Percentiles rank a stretch among this genome's conserved stretches.
Evolutionary conservation across 495 filamentous ascomycete genomes (phyloP).

Genomic region (Durotheca rogersii): DNA sequence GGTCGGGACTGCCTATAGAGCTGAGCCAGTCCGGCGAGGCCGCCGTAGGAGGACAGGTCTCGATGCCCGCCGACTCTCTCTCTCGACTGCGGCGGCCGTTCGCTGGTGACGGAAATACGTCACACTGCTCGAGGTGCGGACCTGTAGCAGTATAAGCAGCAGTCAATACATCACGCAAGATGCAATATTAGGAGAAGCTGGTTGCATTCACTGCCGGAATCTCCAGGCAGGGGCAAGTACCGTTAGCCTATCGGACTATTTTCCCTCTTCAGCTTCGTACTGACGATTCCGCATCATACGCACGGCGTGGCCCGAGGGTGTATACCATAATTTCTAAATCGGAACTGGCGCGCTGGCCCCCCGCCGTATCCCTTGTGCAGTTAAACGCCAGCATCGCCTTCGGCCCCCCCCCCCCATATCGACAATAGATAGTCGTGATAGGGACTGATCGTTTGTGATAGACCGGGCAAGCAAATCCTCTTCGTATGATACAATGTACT

Average conservation of each 20-base stretch:
- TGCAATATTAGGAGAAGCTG: neutral
- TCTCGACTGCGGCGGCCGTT: constrained; percentile 9
- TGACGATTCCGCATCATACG: neutral
- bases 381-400: too few species aligned
- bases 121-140: neutral
- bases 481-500: too few species aligned
- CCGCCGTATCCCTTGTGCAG: too few species aligned
- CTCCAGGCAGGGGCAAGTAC: neutral
- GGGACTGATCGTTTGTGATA: too few species aligned
- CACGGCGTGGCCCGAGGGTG: neutral
- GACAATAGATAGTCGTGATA: too few species aligned
- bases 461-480: too few species aligned
- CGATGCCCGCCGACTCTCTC: constrained; percentile 1
- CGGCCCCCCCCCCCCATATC: too few species aligned
- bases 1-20: constrained; percentile 21
- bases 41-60: constrained; percentile 15
- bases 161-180: neutral
- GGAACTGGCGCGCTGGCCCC: neutral
- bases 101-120: neutral
- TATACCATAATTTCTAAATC: neutral
- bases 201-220: neutral
- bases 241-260: neutral
- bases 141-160: neutral
- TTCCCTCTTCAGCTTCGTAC: neutral
- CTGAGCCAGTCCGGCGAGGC: constrained; percentile 19